Percentiles rank a stretch among this genome's conserved stretches.
phyloP scores from a whole-genome alignment of 2,329 filamentous ascomycete species.

The Colletotrichum tabaci region DNA sequence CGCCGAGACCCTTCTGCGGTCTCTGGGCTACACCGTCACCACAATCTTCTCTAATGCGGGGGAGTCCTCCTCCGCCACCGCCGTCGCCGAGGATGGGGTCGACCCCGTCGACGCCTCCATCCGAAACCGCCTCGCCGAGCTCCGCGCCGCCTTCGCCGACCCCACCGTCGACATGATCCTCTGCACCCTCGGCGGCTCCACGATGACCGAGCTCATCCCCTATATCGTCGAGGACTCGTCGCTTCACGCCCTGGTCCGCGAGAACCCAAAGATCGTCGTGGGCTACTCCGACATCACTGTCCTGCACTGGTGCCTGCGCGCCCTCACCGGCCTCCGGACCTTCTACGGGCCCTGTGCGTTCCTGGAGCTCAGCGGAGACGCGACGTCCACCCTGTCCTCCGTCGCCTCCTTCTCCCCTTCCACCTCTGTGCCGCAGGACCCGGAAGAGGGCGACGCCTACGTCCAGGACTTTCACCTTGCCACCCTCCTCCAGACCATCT shows the following conservation, averaged over 20 bases:
- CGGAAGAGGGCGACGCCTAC: conserved; percentile 44
- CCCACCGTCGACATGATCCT: conserved; percentile 53
- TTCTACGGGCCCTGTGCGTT: conserved; percentile 60
- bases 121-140: conserved; percentile 54
- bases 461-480: conserved; percentile 50
- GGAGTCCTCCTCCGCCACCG: conserved; percentile 27
- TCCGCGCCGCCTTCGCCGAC: conserved; percentile 56
- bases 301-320: conserved; percentile 59
- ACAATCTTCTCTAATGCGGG: conserved; percentile 47
- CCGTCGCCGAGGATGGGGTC: conserved; percentile 39
- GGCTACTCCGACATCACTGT: conserved; percentile 60
- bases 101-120: conserved; percentile 52
- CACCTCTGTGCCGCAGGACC: not conserved
- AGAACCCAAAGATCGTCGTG: conserved; percentile 58
- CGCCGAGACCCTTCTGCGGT: conserved; percentile 49
- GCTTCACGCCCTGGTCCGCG: conserved; percentile 51
- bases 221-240: conserved; percentile 53
- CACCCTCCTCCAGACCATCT: conserved; percentile 52
- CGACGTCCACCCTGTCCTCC: conserved; percentile 27
- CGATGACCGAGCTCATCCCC: conserved; percentile 58
- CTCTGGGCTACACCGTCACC: conserved; percentile 53
- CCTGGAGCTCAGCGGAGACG: conserved; percentile 55
- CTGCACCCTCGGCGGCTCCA: conserved; percentile 57
- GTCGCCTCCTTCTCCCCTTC: conserved; percentile 18
- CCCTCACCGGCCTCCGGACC: conserved; percentile 56